These are phyloP conservation scores for Atkinsonella texensis DNA, from an alignment of 2,329 filamentous ascomycete species.

Conservation along the genomic window DNA sequence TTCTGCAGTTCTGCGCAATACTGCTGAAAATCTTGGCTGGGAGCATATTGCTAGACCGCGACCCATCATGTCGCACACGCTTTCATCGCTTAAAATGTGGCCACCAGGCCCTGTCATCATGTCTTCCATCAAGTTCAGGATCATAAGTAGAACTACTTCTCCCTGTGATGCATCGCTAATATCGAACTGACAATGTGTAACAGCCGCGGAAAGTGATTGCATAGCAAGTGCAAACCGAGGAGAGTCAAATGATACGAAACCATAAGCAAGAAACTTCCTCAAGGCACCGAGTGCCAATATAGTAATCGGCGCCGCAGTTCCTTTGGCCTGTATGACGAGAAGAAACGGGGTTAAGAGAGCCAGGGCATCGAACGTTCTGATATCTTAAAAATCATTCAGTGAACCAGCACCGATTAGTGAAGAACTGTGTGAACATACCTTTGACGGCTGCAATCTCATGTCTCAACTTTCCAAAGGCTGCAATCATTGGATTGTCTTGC, in stretches of 20 bases:
- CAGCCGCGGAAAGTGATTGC: slow-evolving; percentile 86
- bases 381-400: slow-evolving; percentile 43
- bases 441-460: slow-evolving; percentile 78
- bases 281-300: slow-evolving; percentile 87
- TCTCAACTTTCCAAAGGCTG: slow-evolving; percentile 80
- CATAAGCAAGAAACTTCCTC: slow-evolving; percentile 93
- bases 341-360: slow-evolving; percentile 86
- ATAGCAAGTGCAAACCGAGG: slow-evolving; percentile 85
- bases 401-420: not conserved
- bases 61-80: slow-evolving; percentile 99
- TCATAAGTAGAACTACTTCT: slow-evolving; percentile 88
- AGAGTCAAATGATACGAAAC: slow-evolving; percentile 72
- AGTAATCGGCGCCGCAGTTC: slow-evolving; percentile 91
- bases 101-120: slow-evolving; percentile 93
- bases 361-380: slow-evolving; percentile 78
- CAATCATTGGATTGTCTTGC: slow-evolving; percentile 94
- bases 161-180: slow-evolving; percentile 90
- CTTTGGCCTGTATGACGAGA: slow-evolving; percentile 91
- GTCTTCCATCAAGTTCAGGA: slow-evolving; percentile 94
- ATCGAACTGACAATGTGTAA: slow-evolving; percentile 96
- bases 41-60: slow-evolving; percentile 95
- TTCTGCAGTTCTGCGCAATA: slow-evolving; percentile 82
- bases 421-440: slow-evolving; percentile 35
- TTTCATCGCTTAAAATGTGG: slow-evolving; percentile 90
- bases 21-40: slow-evolving; percentile 79